Evolutionary conservation across 352 stramenopile genomes (phyloP).

Genomic region (Phytophthora podocarpi): DNA sequence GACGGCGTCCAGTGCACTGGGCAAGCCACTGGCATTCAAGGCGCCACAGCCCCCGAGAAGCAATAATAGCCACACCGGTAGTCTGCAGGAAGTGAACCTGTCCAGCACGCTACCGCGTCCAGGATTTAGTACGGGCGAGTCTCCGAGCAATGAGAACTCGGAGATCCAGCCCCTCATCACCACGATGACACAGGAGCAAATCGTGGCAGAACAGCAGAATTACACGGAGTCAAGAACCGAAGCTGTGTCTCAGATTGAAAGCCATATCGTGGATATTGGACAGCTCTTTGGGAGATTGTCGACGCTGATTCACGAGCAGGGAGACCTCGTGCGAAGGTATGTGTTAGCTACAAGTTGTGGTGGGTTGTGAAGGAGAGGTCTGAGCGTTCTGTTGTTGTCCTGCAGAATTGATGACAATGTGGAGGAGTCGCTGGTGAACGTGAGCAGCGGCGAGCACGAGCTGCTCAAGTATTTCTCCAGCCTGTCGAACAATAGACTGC

Average conservation of each 20-base stretch:
- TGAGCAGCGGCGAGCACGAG: conserved; percentile 79
- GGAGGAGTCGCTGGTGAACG: conserved; percentile 77
- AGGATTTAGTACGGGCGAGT: conserved; percentile 21
- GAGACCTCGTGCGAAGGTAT: conserved; percentile 80
- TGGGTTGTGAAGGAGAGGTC: not conserved
- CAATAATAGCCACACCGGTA: conserved; percentile 37
- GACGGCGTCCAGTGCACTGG: conserved; percentile 65
- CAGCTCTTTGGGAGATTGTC: conserved; percentile 84
- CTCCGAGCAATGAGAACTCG: conserved; percentile 33
- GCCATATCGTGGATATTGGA: conserved; percentile 86
- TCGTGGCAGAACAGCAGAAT: conserved; percentile 78
- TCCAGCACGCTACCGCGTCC: conserved; percentile 64
- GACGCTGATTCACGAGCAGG: conserved; percentile 83
- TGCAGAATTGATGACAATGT: conserved; percentile 87
- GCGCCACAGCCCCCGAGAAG: conserved; percentile 36
- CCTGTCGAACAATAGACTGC: conserved; percentile 87
- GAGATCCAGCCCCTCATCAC: conserved; percentile 79
- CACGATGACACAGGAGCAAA: conserved; percentile 74
- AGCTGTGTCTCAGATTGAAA: conserved; percentile 85
- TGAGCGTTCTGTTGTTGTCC: conserved; percentile 10
- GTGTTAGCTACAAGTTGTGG: not conserved
- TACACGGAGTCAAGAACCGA: conserved; percentile 78
- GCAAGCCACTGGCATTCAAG: conserved; percentile 80
- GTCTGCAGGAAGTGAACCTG: conserved; percentile 46
- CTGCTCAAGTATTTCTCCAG: conserved; percentile 87